Base-by-base conservation (phyloP, 345 rosid genomes). In the Populus euphratica region DNA sequence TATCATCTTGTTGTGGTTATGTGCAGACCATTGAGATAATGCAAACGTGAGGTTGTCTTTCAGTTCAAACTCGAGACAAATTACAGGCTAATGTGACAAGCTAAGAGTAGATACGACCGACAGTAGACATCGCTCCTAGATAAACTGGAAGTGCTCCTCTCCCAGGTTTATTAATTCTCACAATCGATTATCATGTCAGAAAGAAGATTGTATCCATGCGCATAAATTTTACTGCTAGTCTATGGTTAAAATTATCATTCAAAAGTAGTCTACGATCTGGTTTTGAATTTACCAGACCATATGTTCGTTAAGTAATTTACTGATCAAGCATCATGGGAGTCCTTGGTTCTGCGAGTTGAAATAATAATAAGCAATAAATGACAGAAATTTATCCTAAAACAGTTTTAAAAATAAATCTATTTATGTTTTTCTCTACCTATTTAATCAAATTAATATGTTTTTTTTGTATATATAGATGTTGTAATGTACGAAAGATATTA, bases 31-130 rank as follows among this genome's bases (percentile, higher is more conserved):
- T 67, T 73, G 29, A 59, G 74, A 77, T 73, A 76, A 68, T 74
- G 81, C 83, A 66, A 77, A 78, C 79, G 77, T 78, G 79, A 66
- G 81, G 29, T 54, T 80, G 77, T 83, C 82, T 63, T 72, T 23
- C 6, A 33, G 63, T 50, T 67, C 33, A 43, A 25, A 29, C 47
- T 36, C 1, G 12, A 62, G 64, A 73, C 68, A 73, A 66, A 63
- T 74, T n/a, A 50, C 75, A 77, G 75, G 14, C 1, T 36, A 67
- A 76, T 35, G 64, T 25, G 54, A 76, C 73, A 68, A 68, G 25
- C 16, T 35, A 31, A 20, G 50, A 43, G 39, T 11, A 20, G 44
- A 39, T 50, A 35, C 52, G 52, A 49, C 56, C 23, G 69, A 23
- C 71, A 49, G 14, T 14, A 0, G 20, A 74, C 65, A 27, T 25